Percentiles rank a stretch among this genome's conserved stretches.
Conservation (phyloP, 2,329 filamentous ascomycete species). For the Xylaria sp. region DNA sequence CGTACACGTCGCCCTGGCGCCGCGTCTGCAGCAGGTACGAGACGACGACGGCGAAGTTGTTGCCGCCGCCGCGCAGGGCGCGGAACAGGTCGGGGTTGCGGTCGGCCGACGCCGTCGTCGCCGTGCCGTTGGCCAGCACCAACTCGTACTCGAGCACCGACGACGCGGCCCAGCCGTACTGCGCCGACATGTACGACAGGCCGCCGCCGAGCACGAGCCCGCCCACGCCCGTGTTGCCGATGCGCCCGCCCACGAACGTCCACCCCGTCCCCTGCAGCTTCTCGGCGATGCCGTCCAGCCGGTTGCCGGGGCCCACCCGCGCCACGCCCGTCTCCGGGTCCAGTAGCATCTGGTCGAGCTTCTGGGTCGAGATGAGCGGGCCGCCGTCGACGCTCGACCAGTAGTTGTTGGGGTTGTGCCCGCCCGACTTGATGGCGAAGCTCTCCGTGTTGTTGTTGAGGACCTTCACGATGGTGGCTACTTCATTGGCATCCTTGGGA, state of each 20-base stretch:
- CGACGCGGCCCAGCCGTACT: constrained; percentile 54
- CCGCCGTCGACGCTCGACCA: constrained; percentile 54
- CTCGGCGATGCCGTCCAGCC: constrained; percentile 45
- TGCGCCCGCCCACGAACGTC: constrained; percentile 48
- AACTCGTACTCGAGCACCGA: constrained; percentile 55
- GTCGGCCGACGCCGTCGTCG: constrained; percentile 47
- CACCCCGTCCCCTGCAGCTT: constrained; percentile 47
- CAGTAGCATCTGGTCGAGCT: constrained; percentile 45
- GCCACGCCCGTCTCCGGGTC: constrained; percentile 43
- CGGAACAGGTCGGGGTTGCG: constrained; percentile 53
- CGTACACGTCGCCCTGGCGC: constrained; percentile 45
- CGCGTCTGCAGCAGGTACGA: constrained; percentile 48
- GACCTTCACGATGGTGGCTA: constrained; percentile 53
- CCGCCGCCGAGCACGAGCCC: constrained; percentile 58
- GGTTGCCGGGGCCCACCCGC: constrained; percentile 48
- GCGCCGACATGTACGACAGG: constrained; percentile 53
- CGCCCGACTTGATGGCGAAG: constrained; percentile 62
- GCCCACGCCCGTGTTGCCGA: constrained; percentile 48
- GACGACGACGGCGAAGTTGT: constrained; percentile 57
- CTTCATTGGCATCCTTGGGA: constrained; percentile 53
- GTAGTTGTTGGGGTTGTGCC: constrained; percentile 58
- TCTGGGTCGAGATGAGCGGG: constrained; percentile 51
- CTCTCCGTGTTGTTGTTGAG: constrained; percentile 48
- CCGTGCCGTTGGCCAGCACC: constrained; percentile 53
- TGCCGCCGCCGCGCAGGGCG: constrained; percentile 59